Percentiles rank a stretch among this genome's conserved stretches.
phyloP scores from a whole-genome alignment of 225 moss, liverwort and hornwort genomes.

The Pleurozium schreberi region DNA sequence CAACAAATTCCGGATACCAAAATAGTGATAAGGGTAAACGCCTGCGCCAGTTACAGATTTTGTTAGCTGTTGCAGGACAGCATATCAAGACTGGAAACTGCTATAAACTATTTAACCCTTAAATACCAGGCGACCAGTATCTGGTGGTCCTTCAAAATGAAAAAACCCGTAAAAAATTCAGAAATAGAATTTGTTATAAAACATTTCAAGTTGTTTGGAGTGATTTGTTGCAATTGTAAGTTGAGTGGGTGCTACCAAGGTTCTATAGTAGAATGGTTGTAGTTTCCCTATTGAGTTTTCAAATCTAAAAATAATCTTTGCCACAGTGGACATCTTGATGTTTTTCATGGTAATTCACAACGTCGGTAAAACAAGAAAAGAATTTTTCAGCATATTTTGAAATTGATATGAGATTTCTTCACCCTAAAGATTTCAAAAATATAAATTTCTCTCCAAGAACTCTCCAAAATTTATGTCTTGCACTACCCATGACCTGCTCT shows the following conservation, averaged over 20 bases:
- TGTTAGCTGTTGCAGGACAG: neutral
- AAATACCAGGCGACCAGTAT: neutral
- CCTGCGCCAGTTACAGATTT: constrained; percentile 15
- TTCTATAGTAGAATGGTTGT: neutral
- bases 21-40: constrained; percentile 36
- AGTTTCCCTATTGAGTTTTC: neutral
- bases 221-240: neutral
- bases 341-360: neutral
- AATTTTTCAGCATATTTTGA: neutral
- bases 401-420: too few relatives aligned
- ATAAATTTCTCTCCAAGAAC: neutral
- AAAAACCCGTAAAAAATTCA: neutral
- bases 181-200: neutral
- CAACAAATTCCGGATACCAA: constrained; percentile 51
- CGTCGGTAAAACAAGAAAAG: too few relatives aligned
- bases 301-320: too few relatives aligned
- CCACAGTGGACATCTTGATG: neutral
- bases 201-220: neutral
- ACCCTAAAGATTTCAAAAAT: too few relatives aligned
- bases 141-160: neutral
- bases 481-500: neutral
- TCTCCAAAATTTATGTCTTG: neutral
- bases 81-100: neutral
- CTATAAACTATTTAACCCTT: too few relatives aligned
- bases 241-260: too few relatives aligned